These are phyloP conservation scores for Diutina rugosa DNA, from an alignment of 1,139 yeast genomes.

Conservation along the genomic window DNA sequence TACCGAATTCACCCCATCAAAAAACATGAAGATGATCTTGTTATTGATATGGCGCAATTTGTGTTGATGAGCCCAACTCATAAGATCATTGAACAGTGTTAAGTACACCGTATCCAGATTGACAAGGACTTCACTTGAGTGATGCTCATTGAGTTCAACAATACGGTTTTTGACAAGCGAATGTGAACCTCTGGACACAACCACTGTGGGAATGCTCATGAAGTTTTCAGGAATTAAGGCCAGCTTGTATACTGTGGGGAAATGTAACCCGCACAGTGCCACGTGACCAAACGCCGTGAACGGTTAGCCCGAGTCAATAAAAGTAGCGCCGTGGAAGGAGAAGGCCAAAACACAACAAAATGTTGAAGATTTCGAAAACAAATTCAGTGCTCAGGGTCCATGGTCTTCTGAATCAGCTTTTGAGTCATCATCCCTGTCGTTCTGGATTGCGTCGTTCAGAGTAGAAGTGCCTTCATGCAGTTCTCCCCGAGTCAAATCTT, in stretches of 20 bases:
- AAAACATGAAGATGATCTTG: conserved; percentile 26
- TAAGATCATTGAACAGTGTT: conserved; percentile 12
- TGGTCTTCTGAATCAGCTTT: too few relatives aligned
- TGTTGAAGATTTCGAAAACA: too few relatives aligned
- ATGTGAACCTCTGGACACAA: conserved; percentile 23
- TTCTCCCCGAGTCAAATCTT: too few relatives aligned
- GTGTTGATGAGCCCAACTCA: background rate
- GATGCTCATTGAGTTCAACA: conserved; percentile 13
- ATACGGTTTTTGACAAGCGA: conserved; percentile 19
- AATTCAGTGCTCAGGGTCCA: too few relatives aligned
- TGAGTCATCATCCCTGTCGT: too few relatives aligned
- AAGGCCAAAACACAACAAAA: background rate
- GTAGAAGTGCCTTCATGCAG: too few relatives aligned
- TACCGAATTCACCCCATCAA: conserved; percentile 22
- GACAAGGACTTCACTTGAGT: conserved; percentile 15
- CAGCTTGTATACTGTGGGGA: background rate
- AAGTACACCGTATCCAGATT: conserved; percentile 16
- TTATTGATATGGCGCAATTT: conserved; percentile 11
- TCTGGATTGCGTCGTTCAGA: too few relatives aligned
- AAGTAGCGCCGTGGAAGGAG: background rate
- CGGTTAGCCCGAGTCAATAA: background rate
- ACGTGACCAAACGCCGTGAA: background rate
- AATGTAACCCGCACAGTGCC: background rate
- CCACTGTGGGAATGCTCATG: conserved; percentile 5
- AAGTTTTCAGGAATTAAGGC: conserved; percentile 4